Evolutionary conservation across 2,329 filamentous ascomycete species (phyloP).

Genomic region (Karstenula rhodostoma): DNA sequence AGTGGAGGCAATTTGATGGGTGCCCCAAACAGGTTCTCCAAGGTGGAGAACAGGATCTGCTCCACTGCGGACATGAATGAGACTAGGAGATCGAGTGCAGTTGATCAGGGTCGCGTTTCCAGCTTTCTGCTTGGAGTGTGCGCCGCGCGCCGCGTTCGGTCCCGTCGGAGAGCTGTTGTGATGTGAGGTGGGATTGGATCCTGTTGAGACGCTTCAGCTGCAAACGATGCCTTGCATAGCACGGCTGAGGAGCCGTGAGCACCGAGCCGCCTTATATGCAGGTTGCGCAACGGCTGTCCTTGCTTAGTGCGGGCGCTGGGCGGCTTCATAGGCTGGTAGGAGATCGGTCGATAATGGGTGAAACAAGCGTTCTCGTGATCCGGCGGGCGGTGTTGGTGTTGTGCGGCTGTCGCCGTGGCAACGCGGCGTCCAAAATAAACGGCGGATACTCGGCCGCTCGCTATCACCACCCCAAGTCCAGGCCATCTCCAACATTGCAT

Average conservation of each 20-base stretch:
- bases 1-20: neutral
- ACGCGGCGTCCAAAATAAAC: conserved; percentile 34
- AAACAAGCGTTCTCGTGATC: conserved; percentile 36
- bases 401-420: conserved; percentile 31
- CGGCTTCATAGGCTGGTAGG: conserved; percentile 10
- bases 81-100: neutral
- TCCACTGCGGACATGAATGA: neutral
- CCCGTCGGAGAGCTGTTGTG: neutral
- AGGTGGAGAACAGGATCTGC: neutral
- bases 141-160: neutral
- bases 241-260: conserved; percentile 4
- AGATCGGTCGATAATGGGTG: conserved; percentile 49
- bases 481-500: conserved; percentile 37
- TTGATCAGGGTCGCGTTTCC: neutral
- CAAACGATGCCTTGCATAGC: conserved; percentile 6
- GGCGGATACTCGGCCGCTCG: conserved; percentile 31
- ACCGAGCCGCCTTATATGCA: neutral
- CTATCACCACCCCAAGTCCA: conserved; percentile 24
- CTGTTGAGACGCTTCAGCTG: neutral
- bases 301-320: neutral
- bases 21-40: neutral
- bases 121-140: neutral
- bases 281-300: conserved; percentile 6
- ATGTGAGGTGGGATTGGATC: neutral
- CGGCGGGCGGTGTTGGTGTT: conserved; percentile 17